These are phyloP conservation scores for Coprinopsis marcescibilis DNA, from an alignment of 768 basidiomycete genomes.

Conservation along the genomic window DNA sequence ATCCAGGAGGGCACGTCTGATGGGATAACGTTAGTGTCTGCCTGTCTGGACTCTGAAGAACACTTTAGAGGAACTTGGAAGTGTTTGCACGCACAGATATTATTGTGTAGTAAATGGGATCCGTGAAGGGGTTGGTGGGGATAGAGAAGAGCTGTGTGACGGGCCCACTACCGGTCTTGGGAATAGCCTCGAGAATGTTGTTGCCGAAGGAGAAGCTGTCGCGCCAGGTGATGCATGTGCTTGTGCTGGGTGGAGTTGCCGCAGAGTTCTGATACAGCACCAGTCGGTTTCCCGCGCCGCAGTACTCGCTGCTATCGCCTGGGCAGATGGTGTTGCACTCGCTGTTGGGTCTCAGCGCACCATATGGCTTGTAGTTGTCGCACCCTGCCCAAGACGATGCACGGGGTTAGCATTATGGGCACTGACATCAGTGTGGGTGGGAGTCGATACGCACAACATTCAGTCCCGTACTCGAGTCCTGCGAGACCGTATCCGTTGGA, in stretches of 20 bases:
- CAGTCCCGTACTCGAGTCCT: conserved; percentile 43
- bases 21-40: no score
- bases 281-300: conserved; percentile 39
- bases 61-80: no score
- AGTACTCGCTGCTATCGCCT: conserved; percentile 37
- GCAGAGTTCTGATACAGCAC: conserved; percentile 34
- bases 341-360: conserved; percentile 7
- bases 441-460: conserved; percentile 17
- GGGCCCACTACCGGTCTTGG: conserved; percentile 8
- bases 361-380: conserved; percentile 16
- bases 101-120: conserved; percentile 16
- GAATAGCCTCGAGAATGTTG: conserved; percentile 13
- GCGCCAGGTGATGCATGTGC: conserved; percentile 14
- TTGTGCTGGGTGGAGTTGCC: conserved; percentile 15
- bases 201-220: conserved; percentile 13
- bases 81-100: conserved; percentile 13
- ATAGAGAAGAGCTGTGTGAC: conserved; percentile 12
- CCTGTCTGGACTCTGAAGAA: no score
- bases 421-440: background rate
- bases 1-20: conserved; percentile 15
- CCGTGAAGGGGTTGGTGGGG: conserved; percentile 14
- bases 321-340: conserved; percentile 41
- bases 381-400: conserved; percentile 12
- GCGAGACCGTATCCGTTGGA: conserved; percentile 33
- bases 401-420: background rate